Base-by-base conservation (phyloP, 192 early-diverging fungal species). In the Coemansia sp. region DNA sequence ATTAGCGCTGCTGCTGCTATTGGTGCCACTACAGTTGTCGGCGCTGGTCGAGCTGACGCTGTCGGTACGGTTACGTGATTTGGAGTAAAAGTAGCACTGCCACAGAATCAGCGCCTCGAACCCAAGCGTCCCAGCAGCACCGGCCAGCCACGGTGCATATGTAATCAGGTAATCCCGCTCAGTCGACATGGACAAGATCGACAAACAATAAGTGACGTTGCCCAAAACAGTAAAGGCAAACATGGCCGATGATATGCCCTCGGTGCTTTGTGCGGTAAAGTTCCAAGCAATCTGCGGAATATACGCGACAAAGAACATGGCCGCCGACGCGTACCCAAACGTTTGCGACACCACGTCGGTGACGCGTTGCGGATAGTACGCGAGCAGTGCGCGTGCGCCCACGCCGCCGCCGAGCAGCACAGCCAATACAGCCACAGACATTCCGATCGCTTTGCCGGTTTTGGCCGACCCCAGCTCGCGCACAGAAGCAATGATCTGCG, bases 281-380 rank as follows among this genome's bases (percentile, higher is more conserved):
- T 94, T 94, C 83, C 89, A 87, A 53, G 89, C 82, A 29, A 94
- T 91, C 64, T 94, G 93, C 4, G 93, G 93, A 41, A 93, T 79
- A 48, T 92, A 87, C 4, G 86, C 84, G 22, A 86, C 79, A 12
- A 89, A 82, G 65, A 92, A 94, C 9, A 92, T 72, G 7, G 86
- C 51, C 0, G 90, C 91, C 54, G 88, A 89, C 5, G 78, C 72
- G 84, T 89, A 94, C 14, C 90, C 92, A 23, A 91, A 84, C 6
- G 89, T 47, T 61, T 92, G 86, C 17, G 88, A 85, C 12, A 89
- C 37, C 41, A 75, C 63, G 14, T 76, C 72, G 9, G 76, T 73
- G 51, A 67, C 47, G n/a, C 58, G 67, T 56, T 73, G 69, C 10
- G 76, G 76, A 22, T 79, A 73, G 56, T 63, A 59, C 38, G 70